Conservation (phyloP, 2,329 filamentous ascomycete species). For the Aspergillus aculeatus region DNA sequence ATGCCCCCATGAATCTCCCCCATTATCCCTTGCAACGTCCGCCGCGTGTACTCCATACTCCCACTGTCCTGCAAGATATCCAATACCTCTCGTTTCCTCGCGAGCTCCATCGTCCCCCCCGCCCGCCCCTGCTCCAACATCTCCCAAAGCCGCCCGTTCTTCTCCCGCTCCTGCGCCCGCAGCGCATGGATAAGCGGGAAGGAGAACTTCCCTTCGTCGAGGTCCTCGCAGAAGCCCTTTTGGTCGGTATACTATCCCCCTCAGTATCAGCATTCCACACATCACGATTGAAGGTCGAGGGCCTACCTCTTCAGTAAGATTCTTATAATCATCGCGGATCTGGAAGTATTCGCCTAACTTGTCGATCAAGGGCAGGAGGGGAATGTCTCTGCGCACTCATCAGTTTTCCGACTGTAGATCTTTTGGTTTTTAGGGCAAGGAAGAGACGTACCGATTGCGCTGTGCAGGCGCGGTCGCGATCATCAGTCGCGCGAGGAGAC, state of each 20-base stretch:
- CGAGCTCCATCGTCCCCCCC: not conserved
- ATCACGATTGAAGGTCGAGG: not conserved
- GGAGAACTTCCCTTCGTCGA: conserved; percentile 64
- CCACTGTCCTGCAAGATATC: not conserved
- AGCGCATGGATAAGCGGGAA: conserved; percentile 76
- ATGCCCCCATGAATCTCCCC: conserved; percentile 1
- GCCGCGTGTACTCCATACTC: conserved; percentile 6
- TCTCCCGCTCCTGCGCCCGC: not conserved
- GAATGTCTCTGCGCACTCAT: conserved; percentile 14
- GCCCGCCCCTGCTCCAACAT: not conserved
- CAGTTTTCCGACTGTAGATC: not conserved
- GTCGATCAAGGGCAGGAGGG: conserved; percentile 63
- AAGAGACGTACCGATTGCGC: conserved; percentile 10
- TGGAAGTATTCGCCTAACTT: conserved; percentile 37
- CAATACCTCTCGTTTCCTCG: conserved; percentile 4
- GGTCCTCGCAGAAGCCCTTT: conserved; percentile 59
- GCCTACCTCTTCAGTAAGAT: conserved; percentile 54
- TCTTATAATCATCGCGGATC: conserved; percentile 70
- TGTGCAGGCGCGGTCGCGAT: conserved; percentile 24
- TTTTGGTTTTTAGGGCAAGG: not conserved
- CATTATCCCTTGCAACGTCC: not conserved
- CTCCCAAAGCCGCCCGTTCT: not conserved
- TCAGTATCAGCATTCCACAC: conserved; percentile 1
- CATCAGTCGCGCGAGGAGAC: conserved; percentile 39
- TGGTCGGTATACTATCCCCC: conserved; percentile 67